A percentile compares a stretch with the other conserved stretches of the same genome.
These are phyloP conservation scores for Kazachstania africana DNA, from an alignment of 805 yeast genomes.

Conservation along the genomic window DNA sequence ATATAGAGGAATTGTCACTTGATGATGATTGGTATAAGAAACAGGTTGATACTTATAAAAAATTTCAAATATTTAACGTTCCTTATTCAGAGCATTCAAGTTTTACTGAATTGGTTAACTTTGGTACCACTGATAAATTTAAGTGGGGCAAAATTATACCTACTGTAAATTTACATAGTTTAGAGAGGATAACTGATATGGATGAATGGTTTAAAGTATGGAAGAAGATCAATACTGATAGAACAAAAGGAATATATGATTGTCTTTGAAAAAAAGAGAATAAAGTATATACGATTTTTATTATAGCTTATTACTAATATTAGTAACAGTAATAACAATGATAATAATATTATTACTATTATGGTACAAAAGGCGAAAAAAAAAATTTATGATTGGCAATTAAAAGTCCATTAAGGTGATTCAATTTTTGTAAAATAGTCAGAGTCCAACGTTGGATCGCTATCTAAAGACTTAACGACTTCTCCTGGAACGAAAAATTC, in stretches of 20 bases:
- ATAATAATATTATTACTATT: neutral
- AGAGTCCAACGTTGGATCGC: conserved; percentile 5
- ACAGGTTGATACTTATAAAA: conserved; percentile 13
- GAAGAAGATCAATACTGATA: conserved; percentile 8
- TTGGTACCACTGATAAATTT: conserved; percentile 36
- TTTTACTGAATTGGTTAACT: conserved; percentile 62
- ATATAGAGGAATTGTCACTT: conserved; percentile 6
- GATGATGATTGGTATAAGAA: conserved; percentile 13
- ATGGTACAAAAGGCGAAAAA: neutral
- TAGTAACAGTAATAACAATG: no score
- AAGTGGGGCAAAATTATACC: conserved; percentile 51
- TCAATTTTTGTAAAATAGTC: conserved; percentile 3
- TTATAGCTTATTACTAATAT: no score
- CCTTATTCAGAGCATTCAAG: conserved; percentile 96
- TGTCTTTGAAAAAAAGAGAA: neutral
- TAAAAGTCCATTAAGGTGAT: neutral
- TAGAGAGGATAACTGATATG: conserved; percentile 21
- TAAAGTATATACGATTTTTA: no score
- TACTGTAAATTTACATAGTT: conserved; percentile 48
- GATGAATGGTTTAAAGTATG: conserved; percentile 28
- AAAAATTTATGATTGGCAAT: no score
- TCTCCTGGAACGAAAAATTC: conserved; percentile 15
- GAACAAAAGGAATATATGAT: neutral
- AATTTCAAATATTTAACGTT: conserved; percentile 42
- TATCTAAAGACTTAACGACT: conserved; percentile 9